Conservation (phyloP, 2,329 filamentous ascomycete species). For the Aureobasidium subglaciale region DNA sequence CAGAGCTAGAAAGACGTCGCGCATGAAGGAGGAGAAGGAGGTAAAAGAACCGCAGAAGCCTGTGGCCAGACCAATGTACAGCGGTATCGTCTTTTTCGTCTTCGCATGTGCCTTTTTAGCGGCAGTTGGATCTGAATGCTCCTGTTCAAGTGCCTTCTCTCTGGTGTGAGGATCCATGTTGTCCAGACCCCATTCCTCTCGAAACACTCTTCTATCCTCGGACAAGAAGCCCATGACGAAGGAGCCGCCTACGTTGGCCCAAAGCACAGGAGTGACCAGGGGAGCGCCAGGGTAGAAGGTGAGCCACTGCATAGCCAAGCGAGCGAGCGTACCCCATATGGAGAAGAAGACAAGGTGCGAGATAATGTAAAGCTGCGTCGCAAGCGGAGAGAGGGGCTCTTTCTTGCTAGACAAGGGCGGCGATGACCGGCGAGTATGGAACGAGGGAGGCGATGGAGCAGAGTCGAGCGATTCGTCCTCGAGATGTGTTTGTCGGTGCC, state of each 20-base stretch:
- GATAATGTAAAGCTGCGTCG: constrained; percentile 52
- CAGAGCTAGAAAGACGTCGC: constrained; percentile 71
- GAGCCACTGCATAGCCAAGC: constrained; percentile 71
- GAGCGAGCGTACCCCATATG: constrained; percentile 73
- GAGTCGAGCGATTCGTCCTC: constrained; percentile 41
- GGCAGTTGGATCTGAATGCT: constrained; percentile 31
- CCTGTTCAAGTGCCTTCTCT: constrained; percentile 31
- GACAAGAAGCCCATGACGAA: constrained; percentile 77
- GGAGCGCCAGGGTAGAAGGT: constrained; percentile 74
- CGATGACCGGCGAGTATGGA: constrained; percentile 15
- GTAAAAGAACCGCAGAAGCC: constrained; percentile 88
- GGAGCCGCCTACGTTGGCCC: constrained; percentile 81
- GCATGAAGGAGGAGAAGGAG: constrained; percentile 78
- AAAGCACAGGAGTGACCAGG: constrained; percentile 65
- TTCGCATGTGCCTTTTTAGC: constrained; percentile 35
- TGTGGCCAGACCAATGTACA: constrained; percentile 80
- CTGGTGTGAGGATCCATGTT: not conserved
- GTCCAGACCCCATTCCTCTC: constrained; percentile 53
- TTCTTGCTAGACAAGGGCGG: not conserved
- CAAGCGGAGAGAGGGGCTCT: constrained; percentile 15
- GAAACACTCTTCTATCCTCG: constrained; percentile 72
- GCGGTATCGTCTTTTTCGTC: constrained; percentile 75
- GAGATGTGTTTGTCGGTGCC: constrained; percentile 5
- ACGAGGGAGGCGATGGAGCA: constrained; percentile 27
- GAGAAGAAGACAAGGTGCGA: constrained; percentile 83